These are phyloP conservation scores for Sinapis alba DNA, from an alignment of 441 rosid species.

Conservation along the genomic window DNA sequence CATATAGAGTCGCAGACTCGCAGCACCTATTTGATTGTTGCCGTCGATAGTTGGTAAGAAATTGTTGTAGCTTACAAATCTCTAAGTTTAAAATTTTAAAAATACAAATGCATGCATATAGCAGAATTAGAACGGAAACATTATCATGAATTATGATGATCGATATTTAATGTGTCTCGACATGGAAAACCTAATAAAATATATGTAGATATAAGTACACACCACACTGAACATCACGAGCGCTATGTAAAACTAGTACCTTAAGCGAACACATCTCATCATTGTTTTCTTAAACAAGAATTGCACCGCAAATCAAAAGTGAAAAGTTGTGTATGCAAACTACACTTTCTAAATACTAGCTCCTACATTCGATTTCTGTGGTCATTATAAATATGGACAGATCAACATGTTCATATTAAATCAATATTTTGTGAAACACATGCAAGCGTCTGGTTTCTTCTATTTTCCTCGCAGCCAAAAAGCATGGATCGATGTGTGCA, in stretches of 20 bases:
- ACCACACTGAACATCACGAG: conserved; percentile 7
- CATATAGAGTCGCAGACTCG: too few relatives aligned
- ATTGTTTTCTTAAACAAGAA: neutral
- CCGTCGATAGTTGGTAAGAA: neutral
- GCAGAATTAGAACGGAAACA: neutral
- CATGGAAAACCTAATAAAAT: neutral
- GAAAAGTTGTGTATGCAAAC: neutral
- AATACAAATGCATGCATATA: neutral
- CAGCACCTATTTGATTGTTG: neutral
- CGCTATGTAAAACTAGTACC: conserved; percentile 13
- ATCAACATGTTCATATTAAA: neutral
- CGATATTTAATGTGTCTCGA: conserved; percentile 8
- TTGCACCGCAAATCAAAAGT: conserved; percentile 3
- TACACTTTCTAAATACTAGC: neutral
- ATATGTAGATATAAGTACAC: neutral
- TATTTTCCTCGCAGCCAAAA: neutral
- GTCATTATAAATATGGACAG: neutral
- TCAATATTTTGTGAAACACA: neutral
- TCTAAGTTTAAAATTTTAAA: neutral
- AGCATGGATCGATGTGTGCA: neutral
- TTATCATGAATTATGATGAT: neutral
- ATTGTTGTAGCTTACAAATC: neutral
- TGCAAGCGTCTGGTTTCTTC: neutral
- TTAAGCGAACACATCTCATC: conserved; percentile 2
- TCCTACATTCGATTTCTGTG: neutral